A percentile compares a stretch with the other conserved stretches of the same genome.
phyloP scores from a whole-genome alignment of 345 rosid species.

The Moricandia arvensis region DNA sequence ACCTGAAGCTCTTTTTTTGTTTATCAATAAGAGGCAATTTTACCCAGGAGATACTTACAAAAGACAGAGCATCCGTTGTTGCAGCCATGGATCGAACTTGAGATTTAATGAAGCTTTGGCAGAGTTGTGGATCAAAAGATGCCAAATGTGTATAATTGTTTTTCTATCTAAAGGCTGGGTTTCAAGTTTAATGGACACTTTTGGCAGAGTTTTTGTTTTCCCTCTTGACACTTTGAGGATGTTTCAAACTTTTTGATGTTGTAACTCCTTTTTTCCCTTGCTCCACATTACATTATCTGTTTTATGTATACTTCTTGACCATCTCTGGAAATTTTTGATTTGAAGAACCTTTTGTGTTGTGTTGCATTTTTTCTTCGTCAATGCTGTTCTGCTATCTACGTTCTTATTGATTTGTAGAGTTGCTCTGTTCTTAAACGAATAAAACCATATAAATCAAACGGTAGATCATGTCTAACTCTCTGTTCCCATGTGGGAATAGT shows the following conservation, averaged over 20 bases:
- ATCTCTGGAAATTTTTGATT: conserved; percentile 8
- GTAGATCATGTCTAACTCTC: not conserved
- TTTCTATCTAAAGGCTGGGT: conserved; percentile 29
- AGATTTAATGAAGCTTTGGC: conserved; percentile 6
- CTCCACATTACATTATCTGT: not conserved
- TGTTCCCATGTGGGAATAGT: not conserved
- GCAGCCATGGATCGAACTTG: conserved; percentile 16
- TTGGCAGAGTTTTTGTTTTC: conserved; percentile 11
- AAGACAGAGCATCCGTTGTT: conserved; percentile 12
- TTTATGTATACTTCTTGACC: conserved; percentile 4
- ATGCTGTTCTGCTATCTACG: not conserved
- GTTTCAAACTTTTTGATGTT: conserved; percentile 20
- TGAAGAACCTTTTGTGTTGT: not conserved
- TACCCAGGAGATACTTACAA: conserved; percentile 15
- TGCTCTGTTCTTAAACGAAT: not conserved
- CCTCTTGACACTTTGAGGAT: conserved; percentile 3
- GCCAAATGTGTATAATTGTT: conserved; percentile 43
- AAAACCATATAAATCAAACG: not conserved
- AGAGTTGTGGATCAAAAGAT: conserved; percentile 20
- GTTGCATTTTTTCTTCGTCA: not conserved
- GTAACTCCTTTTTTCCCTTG: not conserved
- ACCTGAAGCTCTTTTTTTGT: conserved; percentile 9
- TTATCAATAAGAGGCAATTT: conserved; percentile 20
- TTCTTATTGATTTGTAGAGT: not conserved
- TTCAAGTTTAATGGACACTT: conserved; percentile 24